Evolutionary conservation across 1,139 yeast genomes (phyloP).

Genomic region (Kluyveromyces sp.): DNA sequence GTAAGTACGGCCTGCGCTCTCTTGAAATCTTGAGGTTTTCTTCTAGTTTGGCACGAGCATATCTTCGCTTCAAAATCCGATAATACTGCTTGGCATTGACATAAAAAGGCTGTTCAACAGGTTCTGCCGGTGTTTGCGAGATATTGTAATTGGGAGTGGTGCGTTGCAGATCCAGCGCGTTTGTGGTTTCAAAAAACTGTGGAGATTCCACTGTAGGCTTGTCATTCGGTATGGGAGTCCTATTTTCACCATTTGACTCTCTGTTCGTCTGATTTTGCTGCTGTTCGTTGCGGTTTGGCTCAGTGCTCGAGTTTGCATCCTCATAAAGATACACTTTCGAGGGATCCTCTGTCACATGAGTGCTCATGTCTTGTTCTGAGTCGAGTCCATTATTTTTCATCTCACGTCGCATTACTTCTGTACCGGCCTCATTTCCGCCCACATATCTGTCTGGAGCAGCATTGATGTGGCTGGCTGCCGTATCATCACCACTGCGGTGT

Average conservation of each 20-base stretch:
- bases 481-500: background rate
- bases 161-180: constrained; percentile 3
- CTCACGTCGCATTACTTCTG: background rate
- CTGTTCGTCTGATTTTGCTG: background rate
- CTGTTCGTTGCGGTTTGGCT: background rate
- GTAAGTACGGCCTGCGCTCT: constrained; percentile 89
- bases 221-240: constrained; percentile 2
- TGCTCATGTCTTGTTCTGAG: constrained; percentile 4
- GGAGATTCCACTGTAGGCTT: background rate
- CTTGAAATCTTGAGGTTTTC: constrained; percentile 82
- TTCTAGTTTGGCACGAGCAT: constrained; percentile 89
- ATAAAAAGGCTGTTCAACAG: constrained; percentile 80
- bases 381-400: background rate
- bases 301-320: constrained; percentile 11
- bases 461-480: too few relatives aligned
- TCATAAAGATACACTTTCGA: constrained; percentile 18
- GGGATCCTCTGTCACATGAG: constrained; percentile 11
- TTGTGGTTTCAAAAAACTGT: constrained; percentile 1
- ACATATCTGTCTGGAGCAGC: too few relatives aligned
- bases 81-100: constrained; percentile 98
- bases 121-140: constrained; percentile 5
- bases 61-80: constrained; percentile 83
- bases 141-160: background rate
- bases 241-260: background rate
- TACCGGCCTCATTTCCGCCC: too few relatives aligned